These are phyloP conservation scores for Paracorniculantispora psalliotae DNA, from an alignment of 2,329 filamentous ascomycete species.

Conservation along the genomic window DNA sequence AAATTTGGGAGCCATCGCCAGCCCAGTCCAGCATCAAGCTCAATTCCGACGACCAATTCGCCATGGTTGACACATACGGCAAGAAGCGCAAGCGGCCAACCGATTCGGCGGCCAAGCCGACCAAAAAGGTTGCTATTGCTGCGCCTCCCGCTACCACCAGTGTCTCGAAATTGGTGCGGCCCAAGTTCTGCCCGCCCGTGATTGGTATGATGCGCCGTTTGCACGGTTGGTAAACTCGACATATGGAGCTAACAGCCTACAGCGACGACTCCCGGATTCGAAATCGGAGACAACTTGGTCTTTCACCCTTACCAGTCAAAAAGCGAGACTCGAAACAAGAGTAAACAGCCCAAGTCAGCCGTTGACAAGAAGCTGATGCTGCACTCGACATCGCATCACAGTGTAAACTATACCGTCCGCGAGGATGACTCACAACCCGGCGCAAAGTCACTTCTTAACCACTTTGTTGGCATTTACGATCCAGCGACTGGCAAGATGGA, in stretches of 20 bases:
- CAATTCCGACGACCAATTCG: slow-evolving; percentile 10
- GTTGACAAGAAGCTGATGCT: slow-evolving; percentile 47
- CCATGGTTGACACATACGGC: slow-evolving; percentile 35
- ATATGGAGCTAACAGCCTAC: slow-evolving; percentile 18
- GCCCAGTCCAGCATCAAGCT: slow-evolving; percentile 18
- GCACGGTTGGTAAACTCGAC: background rate
- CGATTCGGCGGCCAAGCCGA: slow-evolving; percentile 36
- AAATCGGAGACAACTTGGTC: slow-evolving; percentile 29
- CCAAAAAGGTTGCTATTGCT: slow-evolving; percentile 50
- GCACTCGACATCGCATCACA: slow-evolving; percentile 52
- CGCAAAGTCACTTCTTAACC: slow-evolving; percentile 43
- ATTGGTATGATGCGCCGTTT: slow-evolving; percentile 38
- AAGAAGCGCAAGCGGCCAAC: slow-evolving; percentile 53
- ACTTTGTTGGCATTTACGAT: slow-evolving; percentile 63
- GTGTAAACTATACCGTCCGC: slow-evolving; percentile 55
- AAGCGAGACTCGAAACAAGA: slow-evolving; percentile 28
- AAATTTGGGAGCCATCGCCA: slow-evolving; percentile 23
- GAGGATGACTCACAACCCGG: slow-evolving; percentile 35
- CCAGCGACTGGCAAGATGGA: slow-evolving; percentile 54
- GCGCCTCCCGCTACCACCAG: slow-evolving; percentile 35
- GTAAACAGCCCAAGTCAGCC: slow-evolving; percentile 37
- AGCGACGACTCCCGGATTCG: slow-evolving; percentile 34
- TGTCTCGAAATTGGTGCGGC: slow-evolving; percentile 42
- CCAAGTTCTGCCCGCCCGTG: slow-evolving; percentile 46
- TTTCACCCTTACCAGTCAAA: slow-evolving; percentile 47